Base-by-base conservation (phyloP, 2,329 filamentous ascomycete genomes). In the Scedosporium aurantiacum region DNA sequence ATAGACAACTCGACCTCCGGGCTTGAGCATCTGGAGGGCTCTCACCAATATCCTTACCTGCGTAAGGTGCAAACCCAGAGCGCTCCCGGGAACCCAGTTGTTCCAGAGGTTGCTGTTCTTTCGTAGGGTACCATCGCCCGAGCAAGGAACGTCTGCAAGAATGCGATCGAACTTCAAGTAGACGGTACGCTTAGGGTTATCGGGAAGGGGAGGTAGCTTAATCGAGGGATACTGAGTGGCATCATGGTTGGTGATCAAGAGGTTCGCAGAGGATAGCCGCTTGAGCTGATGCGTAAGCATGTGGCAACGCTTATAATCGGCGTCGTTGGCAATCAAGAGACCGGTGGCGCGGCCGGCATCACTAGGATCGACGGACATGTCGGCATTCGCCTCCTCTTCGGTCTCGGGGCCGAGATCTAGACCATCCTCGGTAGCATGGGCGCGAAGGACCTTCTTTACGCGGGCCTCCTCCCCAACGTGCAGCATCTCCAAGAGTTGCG, bases 281-380 rank as follows among this genome's bases (percentile, higher is more conserved):
- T 99, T 99, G 69, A 97, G 89, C 75, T 99, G 94, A 74, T 99
- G 94, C 57, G 97, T 90, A 71, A 99, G 78, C 89, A 99, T 94
- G 75, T 97, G 94, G 61, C 91, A 91, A 66, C 94, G 89, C 79
- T 93, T 95, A 79, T 97, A 97, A 73, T 99, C 94, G 68, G 90
- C 86, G 70, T 99, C 94, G 75, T 99, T 99, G 64, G 94, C 94
- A 67, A 99, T 89, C 62, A 99, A 81, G 52, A 99, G 80, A 41
- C 94, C 94, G 4, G 93, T 97, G 1, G 92, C 88, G 68, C 94
- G 83, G 64, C 94, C 94, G 69, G 91, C 84, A 68, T 97, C 93
- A 66, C 79, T 79, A 2, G 82, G 73, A 68, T 87, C 85, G 16
- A 80, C 76, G 41, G 77, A 79, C 74, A 86, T 77, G 43, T 86